phyloP scores from a whole-genome alignment of 2,329 filamentous ascomycete species.

The Alternaria sp. region DNA sequence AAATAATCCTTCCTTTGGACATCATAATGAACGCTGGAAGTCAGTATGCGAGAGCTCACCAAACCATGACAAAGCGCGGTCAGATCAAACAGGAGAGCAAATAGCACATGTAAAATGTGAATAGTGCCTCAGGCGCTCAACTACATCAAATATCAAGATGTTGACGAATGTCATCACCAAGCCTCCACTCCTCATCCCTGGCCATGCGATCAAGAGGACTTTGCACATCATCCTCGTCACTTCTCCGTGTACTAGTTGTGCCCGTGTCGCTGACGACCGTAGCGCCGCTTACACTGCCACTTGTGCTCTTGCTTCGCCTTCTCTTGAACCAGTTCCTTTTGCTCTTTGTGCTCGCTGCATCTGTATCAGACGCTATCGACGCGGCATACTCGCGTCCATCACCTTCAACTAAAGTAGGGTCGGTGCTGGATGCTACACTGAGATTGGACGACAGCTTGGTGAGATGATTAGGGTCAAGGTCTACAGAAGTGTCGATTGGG shows the following conservation, averaged over 20 bases:
- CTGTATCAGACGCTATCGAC: conserved; percentile 39
- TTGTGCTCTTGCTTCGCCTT: conserved; percentile 36
- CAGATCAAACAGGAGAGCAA: not conserved
- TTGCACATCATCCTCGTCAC: conserved; percentile 61
- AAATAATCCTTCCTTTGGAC: not conserved
- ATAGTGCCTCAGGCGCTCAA: not conserved
- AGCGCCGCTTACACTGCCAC: conserved; percentile 43
- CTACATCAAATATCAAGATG: conserved; percentile 66
- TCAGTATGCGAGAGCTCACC: not conserved
- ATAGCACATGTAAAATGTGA: not conserved
- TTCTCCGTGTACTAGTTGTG: conserved; percentile 43
- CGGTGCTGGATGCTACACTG: conserved; percentile 37
- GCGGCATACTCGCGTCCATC: conserved; percentile 36
- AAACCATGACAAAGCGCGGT: not conserved
- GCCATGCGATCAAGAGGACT: conserved; percentile 60
- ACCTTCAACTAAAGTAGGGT: conserved; percentile 36
- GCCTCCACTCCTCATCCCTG: conserved; percentile 71
- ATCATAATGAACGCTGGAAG: not conserved
- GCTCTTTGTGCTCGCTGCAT: conserved; percentile 45
- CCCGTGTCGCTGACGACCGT: conserved; percentile 43
- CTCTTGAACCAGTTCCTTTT: conserved; percentile 52
- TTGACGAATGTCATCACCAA: conserved; percentile 86
- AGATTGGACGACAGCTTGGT: conserved; percentile 36
- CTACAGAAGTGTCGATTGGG: conserved; percentile 40
- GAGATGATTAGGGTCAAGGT: conserved; percentile 34